A percentile compares a stretch with the other conserved stretches of the same genome.
Conservation (phyloP, 495 filamentous ascomycete genomes). For the Acidomyces sp. region DNA sequence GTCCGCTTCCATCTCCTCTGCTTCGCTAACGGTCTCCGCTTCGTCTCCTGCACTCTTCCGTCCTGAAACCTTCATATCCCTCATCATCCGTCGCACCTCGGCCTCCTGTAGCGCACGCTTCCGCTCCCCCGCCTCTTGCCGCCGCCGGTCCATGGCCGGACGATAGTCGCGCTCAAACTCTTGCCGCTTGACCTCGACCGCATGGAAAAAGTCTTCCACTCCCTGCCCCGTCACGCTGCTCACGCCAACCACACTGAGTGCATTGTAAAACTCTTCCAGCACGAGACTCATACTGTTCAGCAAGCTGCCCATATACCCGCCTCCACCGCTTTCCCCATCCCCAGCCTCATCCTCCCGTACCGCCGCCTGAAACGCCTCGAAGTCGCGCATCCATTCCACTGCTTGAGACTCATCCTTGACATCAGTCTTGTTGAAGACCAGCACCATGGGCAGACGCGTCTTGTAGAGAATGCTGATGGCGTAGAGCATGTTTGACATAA, state of each 20-base stretch:
- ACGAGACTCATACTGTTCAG: slow-evolving; percentile 96
- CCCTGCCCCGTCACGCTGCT: slow-evolving; percentile 87
- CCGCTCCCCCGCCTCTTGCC: slow-evolving; percentile 57
- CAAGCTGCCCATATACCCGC: slow-evolving; percentile 92
- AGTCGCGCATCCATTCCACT: slow-evolving; percentile 99
- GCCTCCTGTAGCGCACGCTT: slow-evolving; percentile 57
- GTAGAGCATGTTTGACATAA: slow-evolving; percentile 99
- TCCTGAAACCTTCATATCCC: slow-evolving; percentile 70
- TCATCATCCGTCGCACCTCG: slow-evolving; percentile 85
- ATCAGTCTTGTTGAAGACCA: slow-evolving; percentile 98
- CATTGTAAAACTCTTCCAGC: slow-evolving; percentile 93
- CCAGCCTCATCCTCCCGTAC: slow-evolving; percentile 69
- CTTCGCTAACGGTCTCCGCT: slow-evolving; percentile 44
- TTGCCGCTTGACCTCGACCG: slow-evolving; percentile 68
- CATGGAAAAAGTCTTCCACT: slow-evolving; percentile 82
- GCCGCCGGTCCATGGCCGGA: slow-evolving; percentile 73
- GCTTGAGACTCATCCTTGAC: slow-evolving; percentile 68
- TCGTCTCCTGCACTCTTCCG: slow-evolving; percentile 28
- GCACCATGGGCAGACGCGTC: slow-evolving; percentile 92
- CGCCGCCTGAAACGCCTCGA: slow-evolving; percentile 85
- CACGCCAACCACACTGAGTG: slow-evolving; percentile 82
- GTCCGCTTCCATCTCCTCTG: slow-evolving; percentile 43
- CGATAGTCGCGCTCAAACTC: slow-evolving; percentile 89
- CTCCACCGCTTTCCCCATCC: slow-evolving; percentile 55
- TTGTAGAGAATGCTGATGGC: slow-evolving; percentile 97